phyloP scores from a whole-genome alignment of 345 rosid species.

The Conringia planisiliqua region DNA sequence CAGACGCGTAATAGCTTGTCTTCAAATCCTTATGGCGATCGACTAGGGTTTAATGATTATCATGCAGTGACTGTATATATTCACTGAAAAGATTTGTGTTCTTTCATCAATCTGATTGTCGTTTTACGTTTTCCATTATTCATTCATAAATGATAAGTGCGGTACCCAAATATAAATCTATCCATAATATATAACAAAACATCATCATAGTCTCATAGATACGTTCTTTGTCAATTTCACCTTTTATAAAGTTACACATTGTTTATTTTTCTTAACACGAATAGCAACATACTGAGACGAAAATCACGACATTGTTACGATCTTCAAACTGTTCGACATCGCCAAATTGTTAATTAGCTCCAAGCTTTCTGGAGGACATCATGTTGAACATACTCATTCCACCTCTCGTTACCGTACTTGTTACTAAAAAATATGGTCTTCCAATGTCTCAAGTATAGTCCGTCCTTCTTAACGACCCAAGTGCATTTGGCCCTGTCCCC shows the following conservation, averaged over 20 bases:
- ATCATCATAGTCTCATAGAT: background rate
- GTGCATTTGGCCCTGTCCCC: slow-evolving; percentile 32
- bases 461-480: slow-evolving; percentile 33
- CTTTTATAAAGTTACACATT: slow-evolving; percentile 11
- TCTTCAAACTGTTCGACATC: background rate
- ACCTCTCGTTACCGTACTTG: slow-evolving; percentile 36
- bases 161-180: background rate
- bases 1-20: background rate
- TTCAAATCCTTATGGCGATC: background rate
- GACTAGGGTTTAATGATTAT: background rate
- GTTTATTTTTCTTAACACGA: slow-evolving; percentile 27
- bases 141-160: background rate
- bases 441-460: slow-evolving; percentile 33
- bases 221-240: slow-evolving; percentile 1
- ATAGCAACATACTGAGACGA: slow-evolving; percentile 18
- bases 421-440: slow-evolving; percentile 29
- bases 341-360: slow-evolving; percentile 16
- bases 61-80: background rate
- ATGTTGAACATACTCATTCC: slow-evolving; percentile 22
- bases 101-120: background rate
- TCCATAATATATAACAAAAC: background rate
- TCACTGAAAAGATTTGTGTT: background rate
- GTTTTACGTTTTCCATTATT: background rate
- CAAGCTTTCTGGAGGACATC: slow-evolving; percentile 27
- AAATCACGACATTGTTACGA: background rate